A percentile compares a stretch with the other conserved stretches of the same genome.
phyloP scores from a whole-genome alignment of 2,329 filamentous ascomycete genomes.

The Aspergillus sojae region DNA sequence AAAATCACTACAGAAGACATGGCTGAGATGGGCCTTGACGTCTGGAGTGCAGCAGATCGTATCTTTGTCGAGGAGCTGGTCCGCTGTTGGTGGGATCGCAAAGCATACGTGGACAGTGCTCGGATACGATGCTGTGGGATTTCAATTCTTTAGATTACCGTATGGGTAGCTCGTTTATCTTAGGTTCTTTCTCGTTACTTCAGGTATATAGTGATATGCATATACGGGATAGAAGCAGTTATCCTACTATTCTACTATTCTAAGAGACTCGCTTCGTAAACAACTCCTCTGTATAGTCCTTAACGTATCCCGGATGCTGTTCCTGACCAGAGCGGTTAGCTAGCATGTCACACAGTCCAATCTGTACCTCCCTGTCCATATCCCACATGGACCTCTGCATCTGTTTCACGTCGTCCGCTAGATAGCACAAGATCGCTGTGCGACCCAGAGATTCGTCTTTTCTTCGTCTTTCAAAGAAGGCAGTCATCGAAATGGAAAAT shows the following conservation, averaged over 20 bases:
- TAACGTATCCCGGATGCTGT: not conserved
- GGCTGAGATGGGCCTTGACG: slow-evolving; percentile 52
- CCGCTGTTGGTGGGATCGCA: slow-evolving; percentile 49
- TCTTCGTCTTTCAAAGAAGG: not conserved
- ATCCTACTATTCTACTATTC: not conserved
- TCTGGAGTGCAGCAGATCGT: slow-evolving; percentile 51
- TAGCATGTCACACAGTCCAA: not conserved
- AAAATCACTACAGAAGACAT: slow-evolving; percentile 49
- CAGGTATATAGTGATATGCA: not conserved
- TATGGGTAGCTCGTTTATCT: not conserved
- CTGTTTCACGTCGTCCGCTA: not conserved
- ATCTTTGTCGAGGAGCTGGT: slow-evolving; percentile 50
- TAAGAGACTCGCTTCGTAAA: not conserved
- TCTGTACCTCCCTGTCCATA: not conserved
- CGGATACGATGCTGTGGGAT: slow-evolving; percentile 53
- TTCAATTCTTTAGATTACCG: slow-evolving; percentile 40
- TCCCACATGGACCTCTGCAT: not conserved
- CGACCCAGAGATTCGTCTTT: not conserved
- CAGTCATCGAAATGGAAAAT: not conserved
- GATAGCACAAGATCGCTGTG: not conserved
- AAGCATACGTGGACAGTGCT: slow-evolving; percentile 46
- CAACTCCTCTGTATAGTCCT: not conserved
- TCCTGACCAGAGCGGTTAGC: not conserved
- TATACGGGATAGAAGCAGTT: not conserved
- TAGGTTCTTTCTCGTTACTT: not conserved